phyloP scores from a whole-genome alignment of 2,329 filamentous ascomycete genomes.

The Microdochium trichocladiopsis region DNA sequence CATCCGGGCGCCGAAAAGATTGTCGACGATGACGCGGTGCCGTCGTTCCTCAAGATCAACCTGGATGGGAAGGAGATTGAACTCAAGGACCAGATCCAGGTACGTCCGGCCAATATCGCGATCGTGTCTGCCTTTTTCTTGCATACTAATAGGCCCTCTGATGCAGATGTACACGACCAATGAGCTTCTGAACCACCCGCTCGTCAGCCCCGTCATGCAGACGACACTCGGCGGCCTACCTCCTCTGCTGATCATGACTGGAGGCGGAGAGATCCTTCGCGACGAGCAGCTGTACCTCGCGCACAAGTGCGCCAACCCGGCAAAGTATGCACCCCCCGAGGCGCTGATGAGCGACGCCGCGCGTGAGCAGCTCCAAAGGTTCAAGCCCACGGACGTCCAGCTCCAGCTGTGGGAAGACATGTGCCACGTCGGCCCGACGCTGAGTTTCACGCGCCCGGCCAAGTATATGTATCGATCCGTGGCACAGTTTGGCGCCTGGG shows the following conservation, averaged over 20 bases:
- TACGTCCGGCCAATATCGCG: constrained; percentile 25
- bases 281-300: constrained; percentile 95
- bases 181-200: constrained; percentile 73
- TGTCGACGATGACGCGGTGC: constrained; percentile 1
- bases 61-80: constrained; percentile 65
- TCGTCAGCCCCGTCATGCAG: constrained; percentile 85
- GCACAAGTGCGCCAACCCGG: constrained; percentile 85
- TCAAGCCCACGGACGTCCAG: constrained; percentile 82
- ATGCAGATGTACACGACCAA: constrained; percentile 68
- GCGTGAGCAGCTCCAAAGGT: constrained; percentile 52
- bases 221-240: constrained; percentile 85
- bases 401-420: constrained; percentile 94
- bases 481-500: constrained; percentile 91
- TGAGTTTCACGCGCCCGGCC: constrained; percentile 94
- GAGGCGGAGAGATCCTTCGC: constrained; percentile 80
- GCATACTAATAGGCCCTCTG: constrained; percentile 8
- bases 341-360: constrained; percentile 57
- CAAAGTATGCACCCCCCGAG: constrained; percentile 64
- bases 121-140: too few relatives aligned
- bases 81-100: constrained; percentile 88
- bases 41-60: constrained; percentile 47
- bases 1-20: constrained; percentile 5
- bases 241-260: constrained; percentile 77
- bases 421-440: constrained; percentile 83
- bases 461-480: constrained; percentile 94